Base-by-base conservation (phyloP, 2,329 filamentous ascomycete genomes). In the Colletotrichum eremochloae region DNA sequence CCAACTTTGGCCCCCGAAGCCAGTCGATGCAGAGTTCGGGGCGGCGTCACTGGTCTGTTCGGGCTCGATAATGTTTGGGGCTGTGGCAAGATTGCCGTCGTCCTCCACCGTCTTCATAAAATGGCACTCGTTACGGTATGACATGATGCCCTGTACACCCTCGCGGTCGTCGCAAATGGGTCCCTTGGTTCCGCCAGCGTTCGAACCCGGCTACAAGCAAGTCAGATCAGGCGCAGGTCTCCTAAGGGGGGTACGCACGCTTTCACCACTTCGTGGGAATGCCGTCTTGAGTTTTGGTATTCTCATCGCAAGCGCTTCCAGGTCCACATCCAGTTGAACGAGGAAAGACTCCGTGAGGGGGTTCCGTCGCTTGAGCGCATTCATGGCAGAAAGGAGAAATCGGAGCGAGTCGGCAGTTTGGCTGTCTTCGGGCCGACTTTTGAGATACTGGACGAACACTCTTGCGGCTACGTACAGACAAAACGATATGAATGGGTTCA, bases 371-470 rank as follows among this genome's bases (percentile, higher is more conserved):
- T 97, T 97, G 75, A 98, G 83, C 5, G 94, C 94, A 75, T 95
- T 93, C 91, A 99, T 97, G 6, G 96, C 95, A 29, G 92, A 91
- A 2, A 98, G 87, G 20, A 98, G 87, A 79, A 99, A 98, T 68
- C 95, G 92, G n/a, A 98, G 84, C 0, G 95, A 95, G 68, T 96
- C 92, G 24, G 86, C 90, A 75, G 90, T 93, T 81, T 90, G 93
- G 78, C 87, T 90, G 81, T 98, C 96, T 40, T 96, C 92, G 0
- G 95, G 94, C n/a, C 93, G 89, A 68, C 93, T 96, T 82, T 97
- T 98, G n/a, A 98, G 87, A 78, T 97, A 98, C 80, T 98, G 96
- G 9, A 98, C 92, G 78, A 98, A 98, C 0, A 98, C 96, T 63
- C 96, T 90, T 31, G 96, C 94, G 14, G 96, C 93, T n/a, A 98